A percentile compares a stretch with the other conserved stretches of the same genome.
Evolutionary conservation across 1,284 basidiomycete species (phyloP).

Genomic region (Apiotrichum gracile): DNA sequence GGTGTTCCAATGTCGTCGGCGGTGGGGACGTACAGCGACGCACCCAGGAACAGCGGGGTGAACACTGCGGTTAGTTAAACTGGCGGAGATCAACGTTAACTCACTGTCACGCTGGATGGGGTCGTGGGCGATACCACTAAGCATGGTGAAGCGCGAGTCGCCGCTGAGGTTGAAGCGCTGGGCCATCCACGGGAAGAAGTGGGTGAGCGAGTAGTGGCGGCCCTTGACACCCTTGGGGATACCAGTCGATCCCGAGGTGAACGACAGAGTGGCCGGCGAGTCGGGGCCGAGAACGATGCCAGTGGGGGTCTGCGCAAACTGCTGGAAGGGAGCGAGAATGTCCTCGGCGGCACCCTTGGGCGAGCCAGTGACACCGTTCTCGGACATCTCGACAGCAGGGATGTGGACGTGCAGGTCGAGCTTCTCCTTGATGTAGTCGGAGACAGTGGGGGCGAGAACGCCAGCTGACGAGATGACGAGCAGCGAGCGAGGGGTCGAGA

Average conservation of each 20-base stretch:
- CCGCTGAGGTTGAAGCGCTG: constrained; percentile 72
- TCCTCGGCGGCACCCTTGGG: constrained; percentile 31
- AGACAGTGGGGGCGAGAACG: constrained; percentile 69
- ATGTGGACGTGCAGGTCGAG: constrained; percentile 87
- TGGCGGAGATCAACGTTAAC: background rate
- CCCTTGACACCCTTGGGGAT: constrained; percentile 97
- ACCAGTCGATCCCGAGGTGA: constrained; percentile 96
- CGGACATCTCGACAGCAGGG: constrained; percentile 74
- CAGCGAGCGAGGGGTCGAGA: constrained; percentile 88
- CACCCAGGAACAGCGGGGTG: constrained; percentile 96
- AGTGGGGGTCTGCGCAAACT: constrained; percentile 50
- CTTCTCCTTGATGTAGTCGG: constrained; percentile 74
- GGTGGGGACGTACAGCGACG: constrained; percentile 91
- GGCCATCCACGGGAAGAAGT: constrained; percentile 99
- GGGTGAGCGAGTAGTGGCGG: constrained; percentile 90
- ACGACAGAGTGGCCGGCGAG: constrained; percentile 88
- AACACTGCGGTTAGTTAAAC: constrained; percentile 55
- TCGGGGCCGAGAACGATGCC: constrained; percentile 86
- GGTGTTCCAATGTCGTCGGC: constrained; percentile 97
- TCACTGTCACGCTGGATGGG: constrained; percentile 90
- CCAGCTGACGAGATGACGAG: constrained; percentile 91
- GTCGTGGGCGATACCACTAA: constrained; percentile 98
- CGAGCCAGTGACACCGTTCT: constrained; percentile 67
- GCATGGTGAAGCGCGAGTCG: constrained; percentile 90
- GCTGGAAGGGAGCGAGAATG: constrained; percentile 50